Base-by-base conservation (phyloP, 148 eudicot genomes). In the Salicornia ramosissima region DNA sequence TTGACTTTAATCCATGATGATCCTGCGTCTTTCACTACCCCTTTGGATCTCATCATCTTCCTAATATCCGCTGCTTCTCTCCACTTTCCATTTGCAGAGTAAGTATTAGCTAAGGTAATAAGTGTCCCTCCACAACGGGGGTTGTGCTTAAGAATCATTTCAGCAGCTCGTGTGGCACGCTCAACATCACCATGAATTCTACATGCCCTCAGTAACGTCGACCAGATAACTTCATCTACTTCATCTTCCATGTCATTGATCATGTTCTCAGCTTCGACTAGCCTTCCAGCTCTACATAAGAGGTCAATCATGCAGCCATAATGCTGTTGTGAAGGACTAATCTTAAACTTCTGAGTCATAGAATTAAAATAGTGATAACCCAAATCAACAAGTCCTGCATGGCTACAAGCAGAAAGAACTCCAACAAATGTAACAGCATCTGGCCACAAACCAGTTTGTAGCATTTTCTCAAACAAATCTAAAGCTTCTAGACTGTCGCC, bases 261-360 rank as follows among this genome's bases (percentile, higher is more conserved):
- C 92, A 90, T 86, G 68, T 82, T 65, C 76, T 87, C 91, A 51
- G 98, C 98, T 47, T 90, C 94, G 22, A 39, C 67, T 75, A 92
- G 61, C 77, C 85, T 78, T 63, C 96, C 98, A 67, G 92, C 94
- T 57, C 90, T 79, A 59, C 96, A 92, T 15, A 92, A 83, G 28
- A 90, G 87, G 83, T 92, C 98, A 60, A 92, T 79, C 88, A 92
- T 86, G 79, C 98, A 92, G 54, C 98, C 98, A 55, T 90, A 88
- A 67, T 92, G 98, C 74, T 92, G 86, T 77, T 83, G 88, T 6
- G 85, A 73, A n/a, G 94, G 88, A 51, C 45, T 67, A 59, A 92
- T 86, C 13, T 63, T 70, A 52, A 90, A 92, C 15, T 81, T 52
- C 42, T 61, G 52, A 19, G 54, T 76, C 91, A 92, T 88, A 30